A percentile compares a stretch with the other conserved stretches of the same genome.
Evolutionary conservation across 768 basidiomycete species (phyloP).

Genomic region (Suillus discolor): DNA sequence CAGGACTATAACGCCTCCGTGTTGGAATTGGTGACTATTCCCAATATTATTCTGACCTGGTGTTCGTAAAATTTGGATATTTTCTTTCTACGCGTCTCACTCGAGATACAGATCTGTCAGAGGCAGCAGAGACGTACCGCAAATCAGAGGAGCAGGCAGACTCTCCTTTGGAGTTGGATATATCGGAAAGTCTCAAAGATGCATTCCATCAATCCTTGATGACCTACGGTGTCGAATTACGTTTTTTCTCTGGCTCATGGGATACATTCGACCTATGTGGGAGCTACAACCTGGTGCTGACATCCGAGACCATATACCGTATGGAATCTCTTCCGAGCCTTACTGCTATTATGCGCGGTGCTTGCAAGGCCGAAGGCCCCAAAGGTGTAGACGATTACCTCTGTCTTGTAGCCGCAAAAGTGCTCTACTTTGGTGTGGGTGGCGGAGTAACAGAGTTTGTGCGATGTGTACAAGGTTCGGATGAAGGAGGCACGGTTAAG

Average conservation of each 20-base stretch:
- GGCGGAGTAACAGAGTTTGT: constrained; percentile 82
- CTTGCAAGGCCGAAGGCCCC: constrained; percentile 27
- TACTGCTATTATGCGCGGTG: constrained; percentile 49
- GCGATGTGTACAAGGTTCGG: constrained; percentile 47
- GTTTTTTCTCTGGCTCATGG: constrained; percentile 89
- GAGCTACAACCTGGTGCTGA: constrained; percentile 73
- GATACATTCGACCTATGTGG: constrained; percentile 47
- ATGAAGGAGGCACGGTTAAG: constrained; percentile 45
- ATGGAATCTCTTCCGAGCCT: constrained; percentile 64
- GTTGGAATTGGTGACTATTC: constrained; percentile 74
- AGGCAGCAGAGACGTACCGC: constrained; percentile 54
- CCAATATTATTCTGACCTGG: constrained; percentile 80
- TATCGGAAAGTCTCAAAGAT: constrained; percentile 62
- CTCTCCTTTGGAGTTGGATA: constrained; percentile 54
- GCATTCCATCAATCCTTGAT: constrained; percentile 67
- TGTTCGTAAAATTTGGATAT: constrained; percentile 51
- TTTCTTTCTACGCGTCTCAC: background rate
- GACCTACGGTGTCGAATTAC: constrained; percentile 55
- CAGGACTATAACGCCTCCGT: constrained; percentile 93
- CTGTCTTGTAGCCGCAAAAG: constrained; percentile 88
- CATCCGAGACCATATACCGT: constrained; percentile 93
- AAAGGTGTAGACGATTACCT: constrained; percentile 23
- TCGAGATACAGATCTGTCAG: constrained; percentile 55
- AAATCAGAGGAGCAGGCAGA: constrained; percentile 21
- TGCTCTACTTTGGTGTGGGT: constrained; percentile 94